phyloP scores from a whole-genome alignment of 192 early-diverging fungal species.

The Podila epicladia region DNA sequence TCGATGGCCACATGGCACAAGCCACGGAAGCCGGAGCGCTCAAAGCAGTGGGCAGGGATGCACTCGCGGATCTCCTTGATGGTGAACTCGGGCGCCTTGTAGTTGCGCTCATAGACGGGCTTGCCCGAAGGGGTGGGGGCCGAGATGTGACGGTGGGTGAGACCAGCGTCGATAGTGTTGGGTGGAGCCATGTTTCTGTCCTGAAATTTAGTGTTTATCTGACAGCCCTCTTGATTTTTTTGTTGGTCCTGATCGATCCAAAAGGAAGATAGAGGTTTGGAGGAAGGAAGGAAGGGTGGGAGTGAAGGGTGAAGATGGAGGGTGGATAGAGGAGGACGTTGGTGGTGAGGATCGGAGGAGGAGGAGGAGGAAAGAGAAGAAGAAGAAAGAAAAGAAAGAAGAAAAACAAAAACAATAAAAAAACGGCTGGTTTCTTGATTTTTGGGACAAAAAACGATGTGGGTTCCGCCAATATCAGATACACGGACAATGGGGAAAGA shows the following conservation, averaged over 20 bases:
- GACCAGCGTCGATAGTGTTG: slow-evolving; percentile 49
- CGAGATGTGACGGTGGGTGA: slow-evolving; percentile 36
- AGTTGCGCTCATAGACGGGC: slow-evolving; percentile 52
- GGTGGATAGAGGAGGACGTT: background rate
- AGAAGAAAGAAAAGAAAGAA: slow-evolving; percentile 2
- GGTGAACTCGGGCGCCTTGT: slow-evolving; percentile 76
- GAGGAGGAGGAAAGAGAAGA: background rate
- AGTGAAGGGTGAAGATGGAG: background rate
- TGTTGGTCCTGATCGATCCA: slow-evolving; percentile 16
- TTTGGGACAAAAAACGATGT: slow-evolving; percentile 1
- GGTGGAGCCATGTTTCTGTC: slow-evolving; percentile 44
- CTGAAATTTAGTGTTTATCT: slow-evolving; percentile 6
- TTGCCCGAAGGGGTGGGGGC: slow-evolving; percentile 11
- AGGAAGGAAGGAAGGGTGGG: background rate
- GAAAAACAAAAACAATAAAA: background rate
- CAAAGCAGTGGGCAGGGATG: slow-evolving; percentile 94
- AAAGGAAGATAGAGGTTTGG: background rate
- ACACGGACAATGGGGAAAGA: background rate
- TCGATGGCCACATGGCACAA: slow-evolving; percentile 86
- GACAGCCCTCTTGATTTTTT: background rate
- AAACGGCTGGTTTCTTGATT: background rate
- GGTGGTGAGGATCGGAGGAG: background rate
- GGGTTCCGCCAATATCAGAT: too few relatives aligned
- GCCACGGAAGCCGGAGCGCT: slow-evolving; percentile 82
- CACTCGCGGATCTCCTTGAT: slow-evolving; percentile 92